These are phyloP conservation scores for Orbilia javanica DNA, from an alignment of 2,329 filamentous ascomycete genomes.

Conservation along the genomic window DNA sequence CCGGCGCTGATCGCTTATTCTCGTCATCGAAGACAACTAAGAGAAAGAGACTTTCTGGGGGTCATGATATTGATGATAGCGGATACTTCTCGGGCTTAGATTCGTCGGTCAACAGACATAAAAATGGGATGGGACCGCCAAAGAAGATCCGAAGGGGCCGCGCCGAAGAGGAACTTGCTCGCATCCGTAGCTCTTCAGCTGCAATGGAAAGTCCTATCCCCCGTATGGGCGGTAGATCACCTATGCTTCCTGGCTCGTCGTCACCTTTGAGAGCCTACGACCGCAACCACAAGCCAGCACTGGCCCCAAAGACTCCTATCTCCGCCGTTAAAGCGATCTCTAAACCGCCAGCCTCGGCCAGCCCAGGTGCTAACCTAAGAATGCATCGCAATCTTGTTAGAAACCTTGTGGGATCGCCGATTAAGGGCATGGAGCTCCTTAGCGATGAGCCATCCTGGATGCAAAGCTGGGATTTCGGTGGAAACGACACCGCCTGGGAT, in stretches of 20 bases:
- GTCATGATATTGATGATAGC: constrained; percentile 79
- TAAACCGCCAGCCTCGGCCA: constrained; percentile 80
- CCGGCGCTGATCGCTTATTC: constrained; percentile 71
- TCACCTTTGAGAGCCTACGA: constrained; percentile 76
- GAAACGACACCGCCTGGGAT: constrained; percentile 39
- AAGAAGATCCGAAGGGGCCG: constrained; percentile 86
- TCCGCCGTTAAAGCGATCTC: constrained; percentile 67
- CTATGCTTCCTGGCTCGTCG: constrained; percentile 69
- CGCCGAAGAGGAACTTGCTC: constrained; percentile 94
- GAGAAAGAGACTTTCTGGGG: constrained; percentile 76
- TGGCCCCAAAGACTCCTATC: constrained; percentile 83
- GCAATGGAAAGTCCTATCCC: constrained; percentile 87
- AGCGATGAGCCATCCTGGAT: constrained; percentile 58
- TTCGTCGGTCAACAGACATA: constrained; percentile 84
- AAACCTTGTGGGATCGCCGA: constrained; percentile 83
- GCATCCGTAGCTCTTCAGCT: constrained; percentile 79
- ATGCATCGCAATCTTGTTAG: constrained; percentile 87
- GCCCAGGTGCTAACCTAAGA: constrained; percentile 90
- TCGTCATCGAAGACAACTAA: constrained; percentile 66
- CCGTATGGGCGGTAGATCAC: constrained; percentile 49
- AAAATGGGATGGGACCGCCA: constrained; percentile 83
- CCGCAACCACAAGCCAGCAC: constrained; percentile 70
- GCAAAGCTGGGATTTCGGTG: constrained; percentile 51
- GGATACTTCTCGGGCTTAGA: constrained; percentile 97
- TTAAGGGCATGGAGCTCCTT: constrained; percentile 64